Conservation (phyloP, 768 basidiomycete genomes). For the Boletus vinaceobasis region DNA sequence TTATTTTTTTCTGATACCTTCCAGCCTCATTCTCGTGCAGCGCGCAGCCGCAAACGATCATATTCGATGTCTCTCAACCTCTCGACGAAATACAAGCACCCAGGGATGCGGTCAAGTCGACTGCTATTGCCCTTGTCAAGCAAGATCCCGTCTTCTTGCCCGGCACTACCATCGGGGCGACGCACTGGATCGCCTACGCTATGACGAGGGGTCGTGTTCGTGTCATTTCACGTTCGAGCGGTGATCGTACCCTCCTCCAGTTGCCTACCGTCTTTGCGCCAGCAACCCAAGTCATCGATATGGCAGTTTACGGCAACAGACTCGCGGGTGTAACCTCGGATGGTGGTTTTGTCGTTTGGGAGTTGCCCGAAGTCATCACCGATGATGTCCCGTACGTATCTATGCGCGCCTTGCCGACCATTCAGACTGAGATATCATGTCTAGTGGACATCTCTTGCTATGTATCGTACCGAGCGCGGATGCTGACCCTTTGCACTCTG, state of each 20-base stretch:
- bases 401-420: not conserved
- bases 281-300: conserved; percentile 69
- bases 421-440: conserved; percentile 10
- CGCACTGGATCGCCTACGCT: conserved; percentile 90
- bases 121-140: conserved; percentile 84
- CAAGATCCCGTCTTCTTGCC: conserved; percentile 82
- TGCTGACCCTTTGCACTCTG: conserved; percentile 65
- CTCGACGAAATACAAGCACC: conserved; percentile 75
- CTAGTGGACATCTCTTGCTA: conserved; percentile 62
- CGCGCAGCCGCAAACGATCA: conserved; percentile 61
- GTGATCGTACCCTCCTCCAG: conserved; percentile 83
- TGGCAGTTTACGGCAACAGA: conserved; percentile 81
- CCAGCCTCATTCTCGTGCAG: conserved; percentile 32
- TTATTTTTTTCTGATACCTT: not conserved
- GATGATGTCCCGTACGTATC: conserved; percentile 79
- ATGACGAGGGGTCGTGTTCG: conserved; percentile 91
- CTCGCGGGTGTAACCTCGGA: conserved; percentile 85
- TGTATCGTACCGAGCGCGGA: conserved; percentile 63
- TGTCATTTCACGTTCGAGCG: conserved; percentile 84
- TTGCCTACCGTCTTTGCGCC: conserved; percentile 60
- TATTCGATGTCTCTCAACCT: conserved; percentile 72
- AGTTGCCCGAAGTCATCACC: conserved; percentile 75
- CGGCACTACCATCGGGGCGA: conserved; percentile 85
- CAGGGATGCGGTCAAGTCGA: conserved; percentile 78
- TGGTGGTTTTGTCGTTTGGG: conserved; percentile 88